phyloP scores from a whole-genome alignment of 768 basidiomycete genomes.

The Lanmaoa pseudosensibilis region DNA sequence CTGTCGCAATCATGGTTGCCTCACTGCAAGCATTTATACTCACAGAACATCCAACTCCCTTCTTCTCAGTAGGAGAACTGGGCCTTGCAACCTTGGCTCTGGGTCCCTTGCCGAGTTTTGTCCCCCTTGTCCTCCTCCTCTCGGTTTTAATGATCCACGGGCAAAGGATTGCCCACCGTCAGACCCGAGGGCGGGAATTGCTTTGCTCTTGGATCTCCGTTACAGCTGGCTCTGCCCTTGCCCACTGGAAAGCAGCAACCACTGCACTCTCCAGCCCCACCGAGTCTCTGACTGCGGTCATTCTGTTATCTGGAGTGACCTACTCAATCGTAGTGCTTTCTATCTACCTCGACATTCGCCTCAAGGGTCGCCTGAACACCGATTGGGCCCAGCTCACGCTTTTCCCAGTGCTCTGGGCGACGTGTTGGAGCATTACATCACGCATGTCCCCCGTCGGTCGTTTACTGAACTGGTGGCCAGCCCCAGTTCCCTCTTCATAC shows the following conservation, averaged over 20 bases:
- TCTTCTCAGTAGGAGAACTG: slow-evolving; percentile 28
- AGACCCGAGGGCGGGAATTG: slow-evolving; percentile 29
- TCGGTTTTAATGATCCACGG: slow-evolving; percentile 31
- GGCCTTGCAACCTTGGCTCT: slow-evolving; percentile 28
- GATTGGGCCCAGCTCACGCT: slow-evolving; percentile 49
- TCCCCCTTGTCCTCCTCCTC: slow-evolving; percentile 34
- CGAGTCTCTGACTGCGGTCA: slow-evolving; percentile 49
- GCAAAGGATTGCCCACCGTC: slow-evolving; percentile 31
- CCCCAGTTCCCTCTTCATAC: slow-evolving; percentile 57
- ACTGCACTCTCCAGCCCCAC: slow-evolving; percentile 55
- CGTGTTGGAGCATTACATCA: slow-evolving; percentile 55
- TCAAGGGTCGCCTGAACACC: slow-evolving; percentile 29
- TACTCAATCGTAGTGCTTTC: slow-evolving; percentile 44
- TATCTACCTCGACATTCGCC: slow-evolving; percentile 40
- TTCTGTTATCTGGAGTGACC: slow-evolving; percentile 41
- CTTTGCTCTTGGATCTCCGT: slow-evolving; percentile 39
- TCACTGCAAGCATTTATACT: slow-evolving; percentile 29
- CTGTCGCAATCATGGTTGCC: slow-evolving; percentile 14
- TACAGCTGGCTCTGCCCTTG: slow-evolving; percentile 41
- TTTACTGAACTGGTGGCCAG: slow-evolving; percentile 62
- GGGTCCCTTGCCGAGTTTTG: slow-evolving; percentile 32
- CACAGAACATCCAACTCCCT: slow-evolving; percentile 20
- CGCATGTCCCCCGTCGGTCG: slow-evolving; percentile 66
- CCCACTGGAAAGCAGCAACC: slow-evolving; percentile 44
- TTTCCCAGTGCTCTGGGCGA: slow-evolving; percentile 73